Evolutionary conservation across 2,329 filamentous ascomycete species (phyloP), one percentile per base, ranked within the genome.

Genomic region (Metarhizium album): DNA sequence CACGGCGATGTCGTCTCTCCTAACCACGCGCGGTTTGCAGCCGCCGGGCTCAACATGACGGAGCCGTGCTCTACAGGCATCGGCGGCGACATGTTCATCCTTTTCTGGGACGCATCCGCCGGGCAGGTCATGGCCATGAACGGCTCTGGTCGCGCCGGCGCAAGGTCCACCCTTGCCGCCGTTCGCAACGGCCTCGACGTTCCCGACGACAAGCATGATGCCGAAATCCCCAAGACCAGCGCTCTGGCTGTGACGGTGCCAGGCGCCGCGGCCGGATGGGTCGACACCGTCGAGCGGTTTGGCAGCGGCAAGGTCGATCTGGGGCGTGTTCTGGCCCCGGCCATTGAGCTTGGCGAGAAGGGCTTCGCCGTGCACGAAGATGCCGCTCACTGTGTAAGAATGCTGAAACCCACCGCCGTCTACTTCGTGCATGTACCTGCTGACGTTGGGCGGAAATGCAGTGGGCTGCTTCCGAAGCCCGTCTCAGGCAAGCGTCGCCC

Each of bases 31-130:
- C 27, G n/a, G 4, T 4, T 4, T 2, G 3, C 52, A 88, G 91
- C 93, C 43, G 93, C 93, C 31, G 90, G 83, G 4, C 75, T 98
- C 51, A 97, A 96, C 69, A 80, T 97, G 63, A 95, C 91, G 0
- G 93, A 98, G 64, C 93, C 93, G 7, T 83, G 83, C 53, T 93
- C 87, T 5, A 97, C 93, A 1, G 93, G 93, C 40, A 96, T 98
- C 53, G 93, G 93, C 52, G 93, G 93, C 55, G 93, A 98, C 70
- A 90, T 95, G 83, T 98, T 97, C 71, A 90, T 90, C 67, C 80
- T 97, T 35, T 96, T 82, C 74, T 97, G 91, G 72, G 80, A 94
- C 64, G 88, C 89, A 42, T 79, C 84, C 59, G 87, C 84, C 0
- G 86, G 86, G 63, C 86, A 86, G 55, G 84, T 97, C 8, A 84